These are phyloP conservation scores for Syncephalastrum contaminatum DNA, from an alignment of 371 early-diverging fungal species.

Conservation along the genomic window DNA sequence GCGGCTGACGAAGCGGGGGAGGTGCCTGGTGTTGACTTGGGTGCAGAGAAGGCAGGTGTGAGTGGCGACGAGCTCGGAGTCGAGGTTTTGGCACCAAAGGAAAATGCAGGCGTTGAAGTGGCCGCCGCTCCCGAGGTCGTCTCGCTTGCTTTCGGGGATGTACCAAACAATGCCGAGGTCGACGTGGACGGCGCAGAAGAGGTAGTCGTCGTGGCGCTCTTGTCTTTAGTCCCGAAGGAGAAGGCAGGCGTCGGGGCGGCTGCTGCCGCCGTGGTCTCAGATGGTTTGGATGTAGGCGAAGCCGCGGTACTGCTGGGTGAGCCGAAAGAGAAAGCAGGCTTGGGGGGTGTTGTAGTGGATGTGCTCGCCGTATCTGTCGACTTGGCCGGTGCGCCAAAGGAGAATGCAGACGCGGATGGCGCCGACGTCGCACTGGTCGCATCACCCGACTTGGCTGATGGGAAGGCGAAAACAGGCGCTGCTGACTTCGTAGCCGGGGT, in stretches of 20 bases:
- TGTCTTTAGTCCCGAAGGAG: neutral
- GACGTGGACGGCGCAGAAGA: neutral
- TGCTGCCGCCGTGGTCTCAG: no score
- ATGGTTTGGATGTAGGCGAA: no score
- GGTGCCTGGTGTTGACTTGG: neutral
- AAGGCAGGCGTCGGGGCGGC: neutral
- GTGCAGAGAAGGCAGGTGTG: constrained; percentile 1
- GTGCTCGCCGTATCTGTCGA: neutral
- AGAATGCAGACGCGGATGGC: neutral
- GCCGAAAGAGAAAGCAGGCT: constrained; percentile 5
- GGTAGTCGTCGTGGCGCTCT: neutral
- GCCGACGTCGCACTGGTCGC: no score
- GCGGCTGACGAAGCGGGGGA: neutral
- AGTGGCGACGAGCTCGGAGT: no score
- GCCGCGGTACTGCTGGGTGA: neutral
- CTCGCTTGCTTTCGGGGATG: no score
- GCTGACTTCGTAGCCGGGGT: constrained; percentile 1
- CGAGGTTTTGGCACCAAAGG: neutral
- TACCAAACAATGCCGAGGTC: neutral
- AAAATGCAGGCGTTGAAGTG: neutral
- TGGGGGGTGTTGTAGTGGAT: neutral
- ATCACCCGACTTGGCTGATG: no score
- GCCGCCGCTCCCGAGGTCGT: no score
- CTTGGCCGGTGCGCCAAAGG: constrained; percentile 6
- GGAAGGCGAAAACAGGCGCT: no score